Conservation (phyloP, 805 yeast species). For the Millerozyma miso region DNA sequence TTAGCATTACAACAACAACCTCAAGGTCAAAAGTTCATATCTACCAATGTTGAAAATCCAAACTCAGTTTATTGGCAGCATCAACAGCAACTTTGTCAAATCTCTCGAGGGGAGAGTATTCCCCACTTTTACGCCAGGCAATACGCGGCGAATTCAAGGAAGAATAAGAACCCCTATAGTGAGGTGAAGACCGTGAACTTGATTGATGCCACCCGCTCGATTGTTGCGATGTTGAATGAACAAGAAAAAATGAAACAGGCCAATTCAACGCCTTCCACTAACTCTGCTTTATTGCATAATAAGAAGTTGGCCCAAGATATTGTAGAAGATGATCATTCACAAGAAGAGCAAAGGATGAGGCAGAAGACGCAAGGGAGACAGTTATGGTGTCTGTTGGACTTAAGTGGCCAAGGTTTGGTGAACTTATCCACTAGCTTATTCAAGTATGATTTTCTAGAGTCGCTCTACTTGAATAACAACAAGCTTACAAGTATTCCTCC, state of each 20-base stretch:
- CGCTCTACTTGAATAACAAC: conserved; percentile 84
- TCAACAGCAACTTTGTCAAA: conserved; percentile 66
- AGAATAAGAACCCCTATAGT: conserved; percentile 33
- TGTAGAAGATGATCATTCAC: conserved; percentile 44
- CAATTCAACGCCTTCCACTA: conserved; percentile 31
- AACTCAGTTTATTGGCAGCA: conserved; percentile 67
- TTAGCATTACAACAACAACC: conserved; percentile 16
- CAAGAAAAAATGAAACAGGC: conserved; percentile 34
- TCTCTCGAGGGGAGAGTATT: conserved; percentile 58
- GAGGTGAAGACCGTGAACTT: conserved; percentile 36
- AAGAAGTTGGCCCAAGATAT: conserved; percentile 40
- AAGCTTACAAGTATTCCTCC: conserved; percentile 65
- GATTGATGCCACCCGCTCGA: conserved; percentile 39
- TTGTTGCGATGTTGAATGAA: conserved; percentile 35
- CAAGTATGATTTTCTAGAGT: conserved; percentile 78
- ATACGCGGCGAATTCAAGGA: conserved; percentile 67
- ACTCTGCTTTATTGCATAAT: conserved; percentile 37
- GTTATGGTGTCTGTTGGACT: conserved; percentile 90
- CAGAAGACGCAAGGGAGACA: conserved; percentile 63
- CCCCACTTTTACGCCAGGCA: conserved; percentile 84
- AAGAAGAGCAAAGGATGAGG: conserved; percentile 61
- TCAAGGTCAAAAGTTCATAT: conserved; percentile 28
- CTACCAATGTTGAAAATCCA: conserved; percentile 34
- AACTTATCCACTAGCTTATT: conserved; percentile 70
- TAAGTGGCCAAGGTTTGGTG: conserved; percentile 82